Evolutionary conservation across 768 basidiomycete species (phyloP).

Genomic region (Suillus placidus): DNA sequence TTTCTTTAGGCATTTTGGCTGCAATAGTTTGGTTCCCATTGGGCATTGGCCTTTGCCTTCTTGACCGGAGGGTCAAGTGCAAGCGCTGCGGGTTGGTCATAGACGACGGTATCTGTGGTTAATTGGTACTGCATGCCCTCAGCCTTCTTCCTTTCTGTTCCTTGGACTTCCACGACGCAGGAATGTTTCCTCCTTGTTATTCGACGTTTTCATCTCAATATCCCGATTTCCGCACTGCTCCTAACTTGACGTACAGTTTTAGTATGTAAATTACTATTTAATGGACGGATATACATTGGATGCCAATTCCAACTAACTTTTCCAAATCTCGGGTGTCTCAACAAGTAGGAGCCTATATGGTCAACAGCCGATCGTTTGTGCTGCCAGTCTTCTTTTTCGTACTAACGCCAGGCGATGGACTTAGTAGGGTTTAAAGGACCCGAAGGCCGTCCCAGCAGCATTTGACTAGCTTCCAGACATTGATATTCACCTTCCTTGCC

Average conservation of each 20-base stretch:
- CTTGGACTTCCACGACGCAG: background rate
- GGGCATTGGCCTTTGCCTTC: conserved; percentile 74
- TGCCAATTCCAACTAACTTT: background rate
- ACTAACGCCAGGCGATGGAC: no score
- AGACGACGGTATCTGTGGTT: conserved; percentile 41
- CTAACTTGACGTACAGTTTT: background rate
- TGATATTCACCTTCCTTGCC: background rate
- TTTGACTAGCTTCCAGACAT: no score
- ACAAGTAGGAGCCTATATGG: background rate
- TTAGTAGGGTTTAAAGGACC: no score
- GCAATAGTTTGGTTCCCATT: conserved; percentile 88
- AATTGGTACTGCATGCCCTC: background rate
- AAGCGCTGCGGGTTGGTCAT: conserved; percentile 46
- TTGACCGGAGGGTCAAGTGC: conserved; percentile 74
- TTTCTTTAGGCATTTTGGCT: conserved; percentile 65
- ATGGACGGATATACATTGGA: background rate
- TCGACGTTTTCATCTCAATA: background rate
- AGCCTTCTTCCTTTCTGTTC: background rate
- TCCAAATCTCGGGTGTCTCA: background rate
- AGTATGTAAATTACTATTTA: background rate
- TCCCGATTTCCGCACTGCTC: background rate
- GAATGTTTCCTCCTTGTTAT: background rate
- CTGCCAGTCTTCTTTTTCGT: background rate
- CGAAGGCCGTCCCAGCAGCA: no score
- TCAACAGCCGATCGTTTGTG: background rate